These are phyloP conservation scores for Coemansia sp. DNA, from an alignment of 192 early-diverging fungal species.

Conservation along the genomic window DNA sequence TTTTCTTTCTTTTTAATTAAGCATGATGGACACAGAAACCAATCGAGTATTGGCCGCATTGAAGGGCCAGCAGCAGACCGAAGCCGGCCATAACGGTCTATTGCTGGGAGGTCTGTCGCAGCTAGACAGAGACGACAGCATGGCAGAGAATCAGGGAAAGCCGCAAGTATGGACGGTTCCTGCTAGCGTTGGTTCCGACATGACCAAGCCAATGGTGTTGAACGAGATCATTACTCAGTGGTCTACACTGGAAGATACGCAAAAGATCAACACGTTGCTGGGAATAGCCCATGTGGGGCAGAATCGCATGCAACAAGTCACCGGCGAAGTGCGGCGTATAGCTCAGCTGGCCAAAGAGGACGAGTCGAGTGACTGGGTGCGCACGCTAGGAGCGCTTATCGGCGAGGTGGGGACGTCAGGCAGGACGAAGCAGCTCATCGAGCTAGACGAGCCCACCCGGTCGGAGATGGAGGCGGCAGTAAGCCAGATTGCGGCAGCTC, in stretches of 20 bases:
- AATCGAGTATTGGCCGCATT: not conserved
- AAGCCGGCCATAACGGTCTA: not conserved
- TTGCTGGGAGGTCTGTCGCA: not conserved
- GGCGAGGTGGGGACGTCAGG: slow-evolving; percentile 36
- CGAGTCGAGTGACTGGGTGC: slow-evolving; percentile 41
- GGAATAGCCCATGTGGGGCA: slow-evolving; percentile 41
- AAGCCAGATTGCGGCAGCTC: slow-evolving; percentile 14
- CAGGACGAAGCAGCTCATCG: slow-evolving; percentile 8
- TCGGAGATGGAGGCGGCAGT: slow-evolving; percentile 28
- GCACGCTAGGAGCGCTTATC: slow-evolving; percentile 28
- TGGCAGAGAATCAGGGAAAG: slow-evolving; percentile 2
- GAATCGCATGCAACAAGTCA: slow-evolving; percentile 20
- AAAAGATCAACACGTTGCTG: slow-evolving; percentile 40
- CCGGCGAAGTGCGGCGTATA: slow-evolving; percentile 16
- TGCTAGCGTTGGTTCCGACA: slow-evolving; percentile 36
- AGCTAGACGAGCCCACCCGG: slow-evolving; percentile 17
- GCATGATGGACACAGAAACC: not conserved
- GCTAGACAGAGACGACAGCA: not conserved
- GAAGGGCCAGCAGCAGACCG: slow-evolving; percentile 1
- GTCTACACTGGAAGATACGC: slow-evolving; percentile 33
- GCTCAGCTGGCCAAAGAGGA: slow-evolving; percentile 20
- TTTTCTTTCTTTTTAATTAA: not conserved
- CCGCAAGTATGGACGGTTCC: slow-evolving; percentile 29
- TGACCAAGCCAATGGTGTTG: slow-evolving; percentile 20
- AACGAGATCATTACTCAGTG: slow-evolving; percentile 23